Percentiles rank a stretch among this genome's conserved stretches.
Conservation (phyloP, 148 eudicot species). For the Silene conica region DNA sequence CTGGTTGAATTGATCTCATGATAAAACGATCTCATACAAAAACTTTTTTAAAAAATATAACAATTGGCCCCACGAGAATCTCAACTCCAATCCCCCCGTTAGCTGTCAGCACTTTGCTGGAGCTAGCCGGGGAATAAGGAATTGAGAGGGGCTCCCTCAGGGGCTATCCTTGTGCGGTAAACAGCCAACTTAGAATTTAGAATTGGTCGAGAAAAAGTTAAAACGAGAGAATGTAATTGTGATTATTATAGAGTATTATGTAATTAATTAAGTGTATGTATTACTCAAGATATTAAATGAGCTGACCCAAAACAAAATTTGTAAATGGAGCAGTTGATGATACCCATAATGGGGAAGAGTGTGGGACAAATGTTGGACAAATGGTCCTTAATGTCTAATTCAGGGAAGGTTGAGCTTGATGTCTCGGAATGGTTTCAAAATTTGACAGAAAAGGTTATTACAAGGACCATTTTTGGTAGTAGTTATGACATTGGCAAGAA, state of each 20-base stretch:
- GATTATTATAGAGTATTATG: not conserved
- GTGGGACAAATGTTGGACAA: slow-evolving; percentile 52
- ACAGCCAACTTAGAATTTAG: no score
- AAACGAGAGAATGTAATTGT: not conserved
- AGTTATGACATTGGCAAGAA: slow-evolving; percentile 56
- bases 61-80: no score
- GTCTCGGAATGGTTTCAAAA: slow-evolving; percentile 55
- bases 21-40: no score
- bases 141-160: no score
- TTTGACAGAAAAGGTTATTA: slow-evolving; percentile 50
- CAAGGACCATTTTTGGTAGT: slow-evolving; percentile 49
- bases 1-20: no score
- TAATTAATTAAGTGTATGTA: not conserved
- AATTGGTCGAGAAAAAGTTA: no score
- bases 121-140: no score
- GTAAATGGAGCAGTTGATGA: slow-evolving; percentile 46
- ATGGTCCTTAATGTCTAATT: slow-evolving; percentile 41
- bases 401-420: slow-evolving; percentile 53
- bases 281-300: slow-evolving; percentile 8
- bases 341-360: slow-evolving; percentile 55
- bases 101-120: no score
- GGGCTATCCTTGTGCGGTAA: no score
- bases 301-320: slow-evolving; percentile 5
- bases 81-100: no score
- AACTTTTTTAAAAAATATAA: no score